A percentile compares a stretch with the other conserved stretches of the same genome.
Evolutionary conservation across 139 green algal species (phyloP).

Genomic region (Tetraselmis chui): DNA sequence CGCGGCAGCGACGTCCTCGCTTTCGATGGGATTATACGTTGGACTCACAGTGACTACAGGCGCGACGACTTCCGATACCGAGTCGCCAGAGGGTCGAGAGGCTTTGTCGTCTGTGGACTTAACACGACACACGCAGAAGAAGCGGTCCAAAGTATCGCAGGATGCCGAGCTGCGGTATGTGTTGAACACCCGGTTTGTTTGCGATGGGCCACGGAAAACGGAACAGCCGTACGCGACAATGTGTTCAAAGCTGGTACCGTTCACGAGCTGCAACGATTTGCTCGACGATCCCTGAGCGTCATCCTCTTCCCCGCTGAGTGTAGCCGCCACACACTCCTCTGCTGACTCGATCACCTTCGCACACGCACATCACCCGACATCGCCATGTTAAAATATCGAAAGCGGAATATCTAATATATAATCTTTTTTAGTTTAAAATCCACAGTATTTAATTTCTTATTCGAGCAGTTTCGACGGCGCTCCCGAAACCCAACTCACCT

Average conservation of each 20-base stretch:
- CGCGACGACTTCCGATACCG: background rate
- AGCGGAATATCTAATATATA: no score
- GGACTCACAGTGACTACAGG: background rate
- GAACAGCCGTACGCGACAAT: background rate
- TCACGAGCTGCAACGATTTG: background rate
- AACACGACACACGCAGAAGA: background rate
- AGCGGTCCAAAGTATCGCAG: background rate
- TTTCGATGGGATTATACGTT: background rate
- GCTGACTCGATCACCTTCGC: background rate
- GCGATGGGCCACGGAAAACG: background rate
- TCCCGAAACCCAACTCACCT: no score
- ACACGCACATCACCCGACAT: no score
- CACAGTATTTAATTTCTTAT: background rate
- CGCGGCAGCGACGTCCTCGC: background rate
- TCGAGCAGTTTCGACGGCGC: no score
- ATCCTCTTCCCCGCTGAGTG: background rate
- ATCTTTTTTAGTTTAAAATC: background rate
- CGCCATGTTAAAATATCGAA: no score
- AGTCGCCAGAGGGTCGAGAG: background rate
- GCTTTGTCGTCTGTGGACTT: background rate
- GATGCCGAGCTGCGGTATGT: background rate
- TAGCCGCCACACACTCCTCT: background rate
- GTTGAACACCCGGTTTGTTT: background rate
- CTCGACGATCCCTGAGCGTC: background rate
- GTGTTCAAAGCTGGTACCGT: background rate